Evolutionary conservation across 2,329 filamentous ascomycete genomes (phyloP).

Genomic region (Colletotrichum salicis): DNA sequence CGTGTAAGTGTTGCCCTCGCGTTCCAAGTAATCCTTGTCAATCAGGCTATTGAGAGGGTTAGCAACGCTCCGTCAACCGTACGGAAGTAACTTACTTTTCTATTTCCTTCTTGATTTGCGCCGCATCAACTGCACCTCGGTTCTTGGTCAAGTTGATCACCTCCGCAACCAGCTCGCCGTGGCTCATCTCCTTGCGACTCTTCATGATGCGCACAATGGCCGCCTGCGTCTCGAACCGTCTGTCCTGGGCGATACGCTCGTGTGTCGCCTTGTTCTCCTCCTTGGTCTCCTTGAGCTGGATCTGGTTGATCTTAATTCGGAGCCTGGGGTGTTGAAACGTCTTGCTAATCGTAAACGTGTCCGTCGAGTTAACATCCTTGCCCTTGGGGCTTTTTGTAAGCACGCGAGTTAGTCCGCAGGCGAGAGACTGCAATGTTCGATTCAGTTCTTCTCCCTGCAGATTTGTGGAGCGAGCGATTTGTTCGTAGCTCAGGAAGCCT

Average conservation of each 20-base stretch:
- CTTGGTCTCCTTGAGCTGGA: conserved; percentile 95
- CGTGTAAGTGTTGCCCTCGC: conserved; percentile 76
- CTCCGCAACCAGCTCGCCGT: conserved; percentile 88
- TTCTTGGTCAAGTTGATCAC: conserved; percentile 91
- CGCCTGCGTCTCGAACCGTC: conserved; percentile 96
- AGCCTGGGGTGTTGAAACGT: conserved; percentile 83
- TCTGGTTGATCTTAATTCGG: conserved; percentile 98
- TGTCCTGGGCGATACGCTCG: conserved; percentile 86
- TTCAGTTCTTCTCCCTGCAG: conserved; percentile 82
- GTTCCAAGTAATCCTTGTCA: conserved; percentile 92
- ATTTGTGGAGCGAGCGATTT: conserved; percentile 79
- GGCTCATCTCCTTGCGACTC: conserved; percentile 85
- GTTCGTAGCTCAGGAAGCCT: conserved; percentile 76
- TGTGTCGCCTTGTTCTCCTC: conserved; percentile 96
- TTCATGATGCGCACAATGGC: conserved; percentile 99
- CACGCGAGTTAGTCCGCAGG: conserved; percentile 88
- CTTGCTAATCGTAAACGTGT: conserved; percentile 86
- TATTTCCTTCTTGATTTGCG: conserved; percentile 96
- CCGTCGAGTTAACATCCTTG: conserved; percentile 79
- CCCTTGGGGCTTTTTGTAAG: conserved; percentile 87
- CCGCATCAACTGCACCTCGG: conserved; percentile 84
- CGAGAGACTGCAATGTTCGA: conserved; percentile 92
- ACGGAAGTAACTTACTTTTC: conserved; percentile 74
- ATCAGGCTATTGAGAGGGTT: conserved; percentile 70
- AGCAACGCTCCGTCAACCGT: conserved; percentile 36